phyloP scores from a whole-genome alignment of 1,284 basidiomycete genomes.

The Butyriboletus regius region DNA sequence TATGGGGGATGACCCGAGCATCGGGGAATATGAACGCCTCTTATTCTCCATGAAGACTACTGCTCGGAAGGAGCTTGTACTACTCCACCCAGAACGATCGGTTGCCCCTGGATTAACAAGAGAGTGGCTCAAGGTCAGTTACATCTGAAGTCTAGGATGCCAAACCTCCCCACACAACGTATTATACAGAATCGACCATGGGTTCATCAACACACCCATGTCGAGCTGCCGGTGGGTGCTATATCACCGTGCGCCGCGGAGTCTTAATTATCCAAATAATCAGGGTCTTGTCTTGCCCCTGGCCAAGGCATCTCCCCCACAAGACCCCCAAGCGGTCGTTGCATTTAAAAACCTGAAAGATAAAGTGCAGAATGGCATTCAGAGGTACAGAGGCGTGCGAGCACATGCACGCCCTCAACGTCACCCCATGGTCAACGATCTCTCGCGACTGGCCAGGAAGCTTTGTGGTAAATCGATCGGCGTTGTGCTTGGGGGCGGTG shows the following conservation, averaged over 20 bases:
- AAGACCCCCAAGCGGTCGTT: conserved; percentile 83
- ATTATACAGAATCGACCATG: conserved; percentile 74
- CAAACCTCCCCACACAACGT: conserved; percentile 4
- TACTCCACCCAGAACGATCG: conserved; percentile 86
- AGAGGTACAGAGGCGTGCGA: conserved; percentile 73
- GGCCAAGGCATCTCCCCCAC: conserved; percentile 52
- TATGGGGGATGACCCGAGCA: conserved; percentile 82
- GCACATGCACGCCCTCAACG: conserved; percentile 66
- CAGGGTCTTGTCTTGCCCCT: conserved; percentile 62
- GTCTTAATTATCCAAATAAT: neutral
- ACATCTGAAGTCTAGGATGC: neutral
- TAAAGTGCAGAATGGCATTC: conserved; percentile 81
- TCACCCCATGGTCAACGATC: conserved; percentile 81
- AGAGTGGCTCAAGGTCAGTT: conserved; percentile 86
- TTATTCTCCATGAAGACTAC: conserved; percentile 93
- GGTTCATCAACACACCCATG: conserved; percentile 87
- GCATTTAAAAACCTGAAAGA: conserved; percentile 88
- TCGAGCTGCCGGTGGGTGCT: conserved; percentile 68
- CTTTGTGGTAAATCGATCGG: conserved; percentile 92
- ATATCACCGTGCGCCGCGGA: neutral
- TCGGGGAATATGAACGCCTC: conserved; percentile 89
- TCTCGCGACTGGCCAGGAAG: conserved; percentile 83
- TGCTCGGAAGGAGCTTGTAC: conserved; percentile 89
- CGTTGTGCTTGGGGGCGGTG: conserved; percentile 90
- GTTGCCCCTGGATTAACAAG: conserved; percentile 89